Base-by-base conservation (phyloP, 768 basidiomycete genomes). In the Mycena leptocephala region DNA sequence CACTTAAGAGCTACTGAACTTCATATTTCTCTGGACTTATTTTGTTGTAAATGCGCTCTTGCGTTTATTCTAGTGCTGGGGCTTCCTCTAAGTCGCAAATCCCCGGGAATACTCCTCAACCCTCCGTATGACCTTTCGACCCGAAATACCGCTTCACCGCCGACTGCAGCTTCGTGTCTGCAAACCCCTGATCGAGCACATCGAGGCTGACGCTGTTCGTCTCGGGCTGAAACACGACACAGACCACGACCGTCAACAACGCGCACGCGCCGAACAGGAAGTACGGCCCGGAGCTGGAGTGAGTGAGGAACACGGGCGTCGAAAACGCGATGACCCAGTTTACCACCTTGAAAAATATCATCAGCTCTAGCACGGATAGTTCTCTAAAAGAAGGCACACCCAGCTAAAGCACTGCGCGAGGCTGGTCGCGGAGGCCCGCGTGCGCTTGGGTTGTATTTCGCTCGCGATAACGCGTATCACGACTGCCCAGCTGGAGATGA, bases 381-480 rank as follows among this genome's bases (percentile, higher is more conserved):
- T n/a, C n/a, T 39, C 9, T 30, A 24, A 22, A 16, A 24, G 32
- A 18, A 68, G 37, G 76, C 86, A 37, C 37, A 88, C 88, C 84
- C 88, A 88, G 75, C 88, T 87, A 35, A 86, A 77, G 37, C 85
- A 85, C 66, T 86, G 84, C 9, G 87, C 81, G 72, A 90, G 78
- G 78, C 87, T 82, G 75, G 89, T 76, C 2, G 87, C 87, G 1
- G 86, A 80, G 0, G 88, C 87, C 24, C 90, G 86, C 20, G 89
- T 87, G 24, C 85, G 85, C 20, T 83, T 86, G 7, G 90, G 90
- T 75, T 91, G 84, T 43, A 91, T 88, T 79, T 91, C 90, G 46
- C 84, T 87, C 24, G 81, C 81, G 79, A 85, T 86, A 76, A 88
- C 84, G 73, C 86, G 85, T 20, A 81, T 84, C 13, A 85, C 85